These are phyloP conservation scores for Aspergillus floridensis DNA, from an alignment of 2,329 filamentous ascomycete genomes.

Conservation along the genomic window DNA sequence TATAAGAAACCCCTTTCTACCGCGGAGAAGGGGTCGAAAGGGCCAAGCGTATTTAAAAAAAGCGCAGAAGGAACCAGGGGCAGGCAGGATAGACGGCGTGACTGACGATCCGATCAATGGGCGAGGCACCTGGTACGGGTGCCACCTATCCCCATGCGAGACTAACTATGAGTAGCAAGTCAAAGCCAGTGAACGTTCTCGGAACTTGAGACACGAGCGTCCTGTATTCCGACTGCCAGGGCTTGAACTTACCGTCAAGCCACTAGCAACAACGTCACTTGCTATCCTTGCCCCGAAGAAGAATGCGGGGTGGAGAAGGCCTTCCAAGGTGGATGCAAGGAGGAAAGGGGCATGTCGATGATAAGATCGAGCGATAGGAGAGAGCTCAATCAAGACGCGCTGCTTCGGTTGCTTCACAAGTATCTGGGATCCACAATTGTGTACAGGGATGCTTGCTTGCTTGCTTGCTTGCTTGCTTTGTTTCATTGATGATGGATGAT, in stretches of 20 bases:
- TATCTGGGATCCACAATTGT: background rate
- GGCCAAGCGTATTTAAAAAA: no score
- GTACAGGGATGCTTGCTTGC: background rate
- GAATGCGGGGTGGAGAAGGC: slow-evolving; percentile 5
- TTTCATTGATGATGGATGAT: slow-evolving; percentile 1
- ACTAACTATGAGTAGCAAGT: background rate
- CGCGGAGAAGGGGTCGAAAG: no score
- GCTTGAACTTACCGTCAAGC: background rate
- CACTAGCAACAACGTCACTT: background rate
- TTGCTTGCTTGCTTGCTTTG: background rate
- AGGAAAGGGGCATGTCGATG: slow-evolving; percentile 2
- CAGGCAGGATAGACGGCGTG: background rate
- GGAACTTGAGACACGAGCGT: slow-evolving; percentile 1
- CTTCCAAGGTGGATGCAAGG: slow-evolving; percentile 10
- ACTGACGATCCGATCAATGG: background rate
- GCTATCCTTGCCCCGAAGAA: slow-evolving; percentile 5
- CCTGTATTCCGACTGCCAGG: background rate
- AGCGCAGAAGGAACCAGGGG: no score
- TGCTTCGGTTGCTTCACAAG: slow-evolving; percentile 2
- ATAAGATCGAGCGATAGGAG: slow-evolving; percentile 20
- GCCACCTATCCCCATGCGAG: background rate
- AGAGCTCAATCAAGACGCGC: slow-evolving; percentile 3
- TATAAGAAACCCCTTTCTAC: no score
- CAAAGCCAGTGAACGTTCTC: background rate
- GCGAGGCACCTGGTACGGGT: background rate